Evolutionary conservation across 768 basidiomycete species (phyloP), one percentile per base, ranked within the genome.

Genomic region (Phanerodontia chrysosporium): DNA sequence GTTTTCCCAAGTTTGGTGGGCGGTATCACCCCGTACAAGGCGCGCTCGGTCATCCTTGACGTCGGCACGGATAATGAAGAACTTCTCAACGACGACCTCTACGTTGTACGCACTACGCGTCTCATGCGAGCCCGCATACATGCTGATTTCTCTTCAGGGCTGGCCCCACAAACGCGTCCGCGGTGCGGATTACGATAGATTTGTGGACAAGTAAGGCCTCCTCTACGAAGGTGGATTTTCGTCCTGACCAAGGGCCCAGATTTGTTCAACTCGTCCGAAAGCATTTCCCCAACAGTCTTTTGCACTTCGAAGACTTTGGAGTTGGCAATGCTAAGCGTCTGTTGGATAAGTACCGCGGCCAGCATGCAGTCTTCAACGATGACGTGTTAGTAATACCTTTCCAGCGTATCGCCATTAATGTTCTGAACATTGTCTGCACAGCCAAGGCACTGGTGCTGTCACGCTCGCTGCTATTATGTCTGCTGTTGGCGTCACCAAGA

Each of bases 271-370:
- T 91, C 24, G 83, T 91, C 13, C 78, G 84, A 51, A 90, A 90
- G 67, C 69, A 90, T 67, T 79, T 80, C 61, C 85, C 86, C 0
- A 70, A 78, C 56, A 73, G 78, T 66, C 77, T 92, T 5, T 74
- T 89, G 3, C 90, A 94, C 68, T 92, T 92, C 56, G 90, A 93
- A 67, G 90, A 92, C 65, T 91, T 91, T 61, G 89, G 89, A 3
- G 83, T 87, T 3, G 77, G 78, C 28, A 91, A 92, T 62, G 90
- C 90, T 0, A 80, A 85, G 58, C 72, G 80, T 24, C 68, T 92
- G 1, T 75, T 92, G 49, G 75, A 83, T 27, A 73, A 74, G 30
- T 90, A 88, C 71, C 75, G 77, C 12, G 76, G 80, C 45, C 70
- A 78, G n/a, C 86, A 87, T 61, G 75, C 84, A 0, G 80, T 83